Evolutionary conservation across 495 filamentous ascomycete genomes (phyloP).

Genomic region (Margaritispora aquatica): DNA sequence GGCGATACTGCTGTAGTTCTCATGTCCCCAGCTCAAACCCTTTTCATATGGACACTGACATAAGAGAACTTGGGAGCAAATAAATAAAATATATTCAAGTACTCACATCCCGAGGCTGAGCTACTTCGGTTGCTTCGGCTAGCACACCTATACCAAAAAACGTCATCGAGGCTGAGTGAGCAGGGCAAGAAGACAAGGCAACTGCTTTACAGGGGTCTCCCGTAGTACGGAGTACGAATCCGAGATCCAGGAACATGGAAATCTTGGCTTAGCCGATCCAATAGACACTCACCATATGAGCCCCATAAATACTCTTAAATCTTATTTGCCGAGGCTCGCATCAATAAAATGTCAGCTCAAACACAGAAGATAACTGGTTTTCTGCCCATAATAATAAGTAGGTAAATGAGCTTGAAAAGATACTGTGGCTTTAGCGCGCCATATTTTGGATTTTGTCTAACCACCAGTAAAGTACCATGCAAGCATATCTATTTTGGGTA

Average conservation of each 20-base stretch:
- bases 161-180: constrained; percentile 17
- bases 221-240: not conserved
- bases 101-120: constrained; percentile 6
- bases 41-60: not conserved
- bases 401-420: too few relatives aligned
- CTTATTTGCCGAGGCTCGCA: too few relatives aligned
- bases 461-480: not conserved
- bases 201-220: not conserved
- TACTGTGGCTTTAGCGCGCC: too few relatives aligned
- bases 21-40: not conserved
- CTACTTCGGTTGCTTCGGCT: constrained; percentile 8
- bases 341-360: too few relatives aligned
- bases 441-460: constrained; percentile 20
- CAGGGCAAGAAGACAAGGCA: too few relatives aligned
- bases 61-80: not conserved
- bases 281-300: too few relatives aligned
- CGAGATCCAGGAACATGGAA: not conserved
- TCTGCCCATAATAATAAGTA: too few relatives aligned
- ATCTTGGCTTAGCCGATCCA: too few relatives aligned
- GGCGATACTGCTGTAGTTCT: not conserved
- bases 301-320: too few relatives aligned
- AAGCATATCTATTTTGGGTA: constrained; percentile 14
- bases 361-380: too few relatives aligned
- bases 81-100: too few relatives aligned
- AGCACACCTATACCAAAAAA: not conserved